Conservation (phyloP, 2,329 filamentous ascomycete genomes). For the Pezicula neosporulosa region DNA sequence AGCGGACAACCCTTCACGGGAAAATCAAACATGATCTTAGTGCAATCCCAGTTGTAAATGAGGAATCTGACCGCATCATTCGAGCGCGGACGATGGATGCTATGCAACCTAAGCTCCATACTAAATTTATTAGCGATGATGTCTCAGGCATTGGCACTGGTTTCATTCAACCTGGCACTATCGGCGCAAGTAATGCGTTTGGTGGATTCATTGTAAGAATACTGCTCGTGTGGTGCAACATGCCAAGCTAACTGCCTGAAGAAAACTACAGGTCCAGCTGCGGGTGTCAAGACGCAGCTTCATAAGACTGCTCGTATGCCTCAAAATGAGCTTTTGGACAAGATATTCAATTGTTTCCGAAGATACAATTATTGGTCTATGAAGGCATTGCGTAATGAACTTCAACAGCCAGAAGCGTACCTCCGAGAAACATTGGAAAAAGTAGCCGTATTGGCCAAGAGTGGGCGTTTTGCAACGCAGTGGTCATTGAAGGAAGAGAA, state of each 20-base stretch:
- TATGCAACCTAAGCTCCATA: conserved; percentile 56
- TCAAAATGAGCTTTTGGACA: conserved; percentile 82
- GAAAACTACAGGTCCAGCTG: conserved; percentile 47
- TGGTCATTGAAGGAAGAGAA: conserved; percentile 79
- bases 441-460: conserved; percentile 78
- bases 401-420: conserved; percentile 90
- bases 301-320: conserved; percentile 90
- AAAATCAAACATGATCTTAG: conserved; percentile 74
- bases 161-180: conserved; percentile 56
- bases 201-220: conserved; percentile 55
- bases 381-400: conserved; percentile 71
- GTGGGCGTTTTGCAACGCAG: conserved; percentile 78
- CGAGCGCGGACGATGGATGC: conserved; percentile 54
- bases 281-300: conserved; percentile 62
- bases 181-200: conserved; percentile 38
- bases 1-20: conserved; percentile 74
- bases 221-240: not conserved
- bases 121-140: conserved; percentile 33
- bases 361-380: conserved; percentile 93
- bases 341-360: conserved; percentile 79
- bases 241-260: conserved; percentile 24
- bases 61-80: conserved; percentile 63
- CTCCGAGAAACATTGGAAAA: conserved; percentile 81
- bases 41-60: conserved; percentile 68
- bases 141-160: conserved; percentile 23